phyloP scores from a whole-genome alignment of 352 stramenopile genomes.

The Globisporangium uncinulatum region DNA sequence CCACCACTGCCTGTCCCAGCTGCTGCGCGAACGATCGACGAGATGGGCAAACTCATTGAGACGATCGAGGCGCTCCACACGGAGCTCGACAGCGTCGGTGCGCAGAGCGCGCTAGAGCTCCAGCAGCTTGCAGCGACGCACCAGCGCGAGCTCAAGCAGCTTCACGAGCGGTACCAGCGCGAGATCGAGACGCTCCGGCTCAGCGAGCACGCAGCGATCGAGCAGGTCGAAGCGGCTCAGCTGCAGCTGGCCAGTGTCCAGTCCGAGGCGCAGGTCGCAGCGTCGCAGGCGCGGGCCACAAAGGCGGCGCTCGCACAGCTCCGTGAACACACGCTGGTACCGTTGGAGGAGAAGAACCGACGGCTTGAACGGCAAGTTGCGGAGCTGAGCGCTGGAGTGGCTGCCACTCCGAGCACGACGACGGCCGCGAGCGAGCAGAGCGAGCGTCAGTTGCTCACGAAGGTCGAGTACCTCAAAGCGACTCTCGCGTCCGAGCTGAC shows the following conservation, averaged over 20 bases:
- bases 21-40: conserved; percentile 8
- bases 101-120: conserved; percentile 29
- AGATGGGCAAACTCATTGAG: conserved; percentile 57
- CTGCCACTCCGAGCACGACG: neutral
- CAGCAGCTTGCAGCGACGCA: conserved; percentile 33
- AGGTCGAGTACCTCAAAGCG: conserved; percentile 80
- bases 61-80: conserved; percentile 60
- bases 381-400: conserved; percentile 21
- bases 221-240: conserved; percentile 38
- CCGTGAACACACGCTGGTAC: conserved; percentile 35
- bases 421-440: conserved; percentile 12
- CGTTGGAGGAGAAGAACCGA: conserved; percentile 62
- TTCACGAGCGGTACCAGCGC: conserved; percentile 59
- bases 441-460: conserved; percentile 73
- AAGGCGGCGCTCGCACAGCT: conserved; percentile 48
- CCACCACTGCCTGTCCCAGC: conserved; percentile 6
- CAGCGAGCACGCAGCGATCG: conserved; percentile 53
- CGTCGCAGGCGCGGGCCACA: conserved; percentile 43
- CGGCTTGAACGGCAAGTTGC: conserved; percentile 48
- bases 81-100: conserved; percentile 47
- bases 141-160: conserved; percentile 47
- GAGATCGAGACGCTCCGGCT: conserved; percentile 65
- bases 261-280: conserved; percentile 44
- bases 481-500: conserved; percentile 81
- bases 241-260: conserved; percentile 45